Conservation (phyloP, 768 basidiomycete species). For the Calocera viscosa region DNA sequence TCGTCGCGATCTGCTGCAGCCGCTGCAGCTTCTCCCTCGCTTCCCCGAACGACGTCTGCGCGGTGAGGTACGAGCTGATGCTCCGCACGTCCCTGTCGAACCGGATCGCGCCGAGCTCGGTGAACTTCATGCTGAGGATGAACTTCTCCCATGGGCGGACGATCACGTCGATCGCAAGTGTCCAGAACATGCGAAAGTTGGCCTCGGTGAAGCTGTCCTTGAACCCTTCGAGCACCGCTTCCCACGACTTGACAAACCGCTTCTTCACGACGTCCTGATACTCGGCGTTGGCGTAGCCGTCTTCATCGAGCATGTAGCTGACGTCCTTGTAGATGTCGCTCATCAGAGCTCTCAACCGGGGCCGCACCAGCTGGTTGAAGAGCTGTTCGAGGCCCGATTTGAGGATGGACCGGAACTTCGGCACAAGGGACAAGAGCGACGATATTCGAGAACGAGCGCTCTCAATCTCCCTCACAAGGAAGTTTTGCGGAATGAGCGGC, state of each 20-base stretch:
- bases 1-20: conserved; percentile 82
- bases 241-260: conserved; percentile 84
- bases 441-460: conserved; percentile 38
- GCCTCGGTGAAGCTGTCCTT: conserved; percentile 77
- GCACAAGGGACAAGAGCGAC: conserved; percentile 41
- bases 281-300: conserved; percentile 68
- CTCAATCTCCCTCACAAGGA: conserved; percentile 44
- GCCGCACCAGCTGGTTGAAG: conserved; percentile 87
- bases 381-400: conserved; percentile 80
- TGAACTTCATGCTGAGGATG: conserved; percentile 65
- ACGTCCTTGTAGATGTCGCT: conserved; percentile 84
- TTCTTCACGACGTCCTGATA: conserved; percentile 78
- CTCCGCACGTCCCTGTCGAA: conserved; percentile 87
- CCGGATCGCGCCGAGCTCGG: conserved; percentile 92
- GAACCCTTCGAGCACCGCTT: conserved; percentile 71
- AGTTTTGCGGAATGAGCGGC: conserved; percentile 51
- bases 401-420: conserved; percentile 57
- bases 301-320: conserved; percentile 80
- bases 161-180: conserved; percentile 70
- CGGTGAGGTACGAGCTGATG: conserved; percentile 67
- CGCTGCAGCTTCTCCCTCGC: conserved; percentile 83
- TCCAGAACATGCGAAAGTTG: conserved; percentile 80
- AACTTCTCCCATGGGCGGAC: conserved; percentile 95
- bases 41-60: conserved; percentile 82
- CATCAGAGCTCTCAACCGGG: conserved; percentile 70